These are phyloP conservation scores for Pezicula radicicola DNA, from an alignment of 2,329 filamentous ascomycete genomes.

Conservation along the genomic window DNA sequence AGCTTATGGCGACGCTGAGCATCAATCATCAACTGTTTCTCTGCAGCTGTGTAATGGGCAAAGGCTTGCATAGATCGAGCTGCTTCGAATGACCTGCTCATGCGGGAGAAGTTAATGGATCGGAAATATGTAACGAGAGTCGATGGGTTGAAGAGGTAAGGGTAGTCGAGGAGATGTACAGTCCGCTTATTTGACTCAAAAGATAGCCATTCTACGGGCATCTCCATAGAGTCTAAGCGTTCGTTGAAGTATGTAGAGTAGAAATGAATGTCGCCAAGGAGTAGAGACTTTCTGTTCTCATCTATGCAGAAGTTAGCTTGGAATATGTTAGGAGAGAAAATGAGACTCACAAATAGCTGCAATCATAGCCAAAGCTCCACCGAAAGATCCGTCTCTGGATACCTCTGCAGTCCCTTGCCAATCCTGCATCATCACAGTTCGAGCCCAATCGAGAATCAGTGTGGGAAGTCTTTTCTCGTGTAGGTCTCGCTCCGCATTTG, in stretches of 20 bases:
- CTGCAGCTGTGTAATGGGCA: conserved; percentile 50
- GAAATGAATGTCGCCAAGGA: conserved; percentile 68
- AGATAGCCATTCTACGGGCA: conserved; percentile 69
- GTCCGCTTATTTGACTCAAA: conserved; percentile 58
- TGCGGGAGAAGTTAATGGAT: conserved; percentile 80
- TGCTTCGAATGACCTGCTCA: conserved; percentile 77
- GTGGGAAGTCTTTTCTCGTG: conserved; percentile 57
- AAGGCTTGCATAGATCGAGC: conserved; percentile 56
- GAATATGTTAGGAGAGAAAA: neutral
- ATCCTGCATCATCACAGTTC: conserved; percentile 70
- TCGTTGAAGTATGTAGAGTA: conserved; percentile 74
- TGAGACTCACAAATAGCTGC: conserved; percentile 63
- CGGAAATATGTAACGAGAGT: conserved; percentile 81
- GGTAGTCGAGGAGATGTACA: conserved; percentile 74
- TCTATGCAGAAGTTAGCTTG: conserved; percentile 39
- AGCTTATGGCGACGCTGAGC: conserved; percentile 58
- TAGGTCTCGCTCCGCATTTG: conserved; percentile 46
- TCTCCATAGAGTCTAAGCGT: conserved; percentile 69
- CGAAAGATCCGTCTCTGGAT: conserved; percentile 66
- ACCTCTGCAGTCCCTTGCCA: conserved; percentile 78
- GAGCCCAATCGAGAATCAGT: conserved; percentile 66
- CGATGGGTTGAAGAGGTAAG: conserved; percentile 73
- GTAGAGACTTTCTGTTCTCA: conserved; percentile 58
- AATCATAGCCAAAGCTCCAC: conserved; percentile 74
- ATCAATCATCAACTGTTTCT: conserved; percentile 52